Conservation (phyloP, 1,284 basidiomycete species). For the Irpex lacteus region DNA sequence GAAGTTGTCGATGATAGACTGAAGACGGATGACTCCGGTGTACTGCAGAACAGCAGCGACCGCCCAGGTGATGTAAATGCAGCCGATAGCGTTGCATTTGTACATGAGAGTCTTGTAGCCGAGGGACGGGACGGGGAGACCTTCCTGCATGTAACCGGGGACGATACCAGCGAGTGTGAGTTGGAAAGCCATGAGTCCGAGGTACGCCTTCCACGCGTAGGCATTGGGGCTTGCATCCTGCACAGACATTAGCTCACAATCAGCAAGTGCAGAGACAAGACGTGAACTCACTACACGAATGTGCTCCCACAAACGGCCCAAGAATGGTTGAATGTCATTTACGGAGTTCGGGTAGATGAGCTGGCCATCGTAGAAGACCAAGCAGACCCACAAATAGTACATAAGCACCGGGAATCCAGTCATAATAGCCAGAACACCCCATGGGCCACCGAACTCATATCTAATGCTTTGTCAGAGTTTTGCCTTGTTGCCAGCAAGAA, state of each 20-base stretch:
- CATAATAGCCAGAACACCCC: slow-evolving; percentile 93
- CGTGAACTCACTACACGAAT: slow-evolving; percentile 61
- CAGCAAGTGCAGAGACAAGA: background rate
- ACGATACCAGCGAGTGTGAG: slow-evolving; percentile 88
- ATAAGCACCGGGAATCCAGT: slow-evolving; percentile 87
- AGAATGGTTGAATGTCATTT: slow-evolving; percentile 78
- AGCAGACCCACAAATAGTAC: slow-evolving; percentile 99
- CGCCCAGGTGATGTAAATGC: slow-evolving; percentile 84
- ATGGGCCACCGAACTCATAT: slow-evolving; percentile 96
- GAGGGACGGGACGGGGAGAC: slow-evolving; percentile 89
- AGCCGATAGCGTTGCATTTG: slow-evolving; percentile 93
- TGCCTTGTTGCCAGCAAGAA: background rate
- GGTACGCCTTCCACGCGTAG: slow-evolving; percentile 89
- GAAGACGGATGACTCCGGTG: slow-evolving; percentile 85
- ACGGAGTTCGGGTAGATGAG: slow-evolving; percentile 75
- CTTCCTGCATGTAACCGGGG: slow-evolving; percentile 92
- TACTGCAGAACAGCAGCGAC: slow-evolving; percentile 80
- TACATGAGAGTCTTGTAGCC: slow-evolving; percentile 92
- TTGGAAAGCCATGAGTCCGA: slow-evolving; percentile 87
- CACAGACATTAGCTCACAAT: background rate
- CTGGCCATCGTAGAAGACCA: slow-evolving; percentile 93
- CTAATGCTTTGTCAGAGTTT: slow-evolving; percentile 33
- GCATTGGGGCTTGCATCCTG: slow-evolving; percentile 90
- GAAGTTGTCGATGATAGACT: slow-evolving; percentile 95
- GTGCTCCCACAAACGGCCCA: slow-evolving; percentile 82